Conservation (phyloP, 371 early-diverging fungal species). For the Parasitella parasitica region DNA sequence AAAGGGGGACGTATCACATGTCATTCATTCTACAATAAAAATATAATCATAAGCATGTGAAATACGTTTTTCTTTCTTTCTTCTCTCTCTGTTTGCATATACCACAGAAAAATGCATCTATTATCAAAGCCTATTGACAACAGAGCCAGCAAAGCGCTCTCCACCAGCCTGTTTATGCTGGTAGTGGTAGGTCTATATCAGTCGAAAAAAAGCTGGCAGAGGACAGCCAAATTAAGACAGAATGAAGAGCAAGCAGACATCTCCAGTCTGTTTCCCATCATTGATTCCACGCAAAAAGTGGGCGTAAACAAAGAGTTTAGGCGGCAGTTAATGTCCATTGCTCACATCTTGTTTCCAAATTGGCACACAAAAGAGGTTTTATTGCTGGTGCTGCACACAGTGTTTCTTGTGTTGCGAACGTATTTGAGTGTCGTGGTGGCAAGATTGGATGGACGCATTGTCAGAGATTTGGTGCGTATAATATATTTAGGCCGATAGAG, state of each 20-base stretch:
- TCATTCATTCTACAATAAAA: background rate
- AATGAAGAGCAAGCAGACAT: slow-evolving; percentile 1
- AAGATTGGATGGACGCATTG: slow-evolving; percentile 91
- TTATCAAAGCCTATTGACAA: slow-evolving; percentile 20
- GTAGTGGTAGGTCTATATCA: slow-evolving; percentile 6
- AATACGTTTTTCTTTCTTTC: background rate
- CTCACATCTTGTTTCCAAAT: slow-evolving; percentile 72
- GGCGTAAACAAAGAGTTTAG: slow-evolving; percentile 71
- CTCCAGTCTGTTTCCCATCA: slow-evolving; percentile 27
- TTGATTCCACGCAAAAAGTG: slow-evolving; percentile 42
- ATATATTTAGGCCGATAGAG: background rate
- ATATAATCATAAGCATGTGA: background rate
- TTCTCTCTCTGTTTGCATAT: background rate
- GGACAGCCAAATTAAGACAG: background rate
- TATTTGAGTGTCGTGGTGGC: slow-evolving; percentile 92
- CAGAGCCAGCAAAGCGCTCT: slow-evolving; percentile 10
- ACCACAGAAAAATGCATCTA: slow-evolving; percentile 5
- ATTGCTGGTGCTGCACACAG: slow-evolving; percentile 79
- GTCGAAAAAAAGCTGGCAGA: slow-evolving; percentile 1
- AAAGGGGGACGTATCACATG: slow-evolving; percentile 1
- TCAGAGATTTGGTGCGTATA: slow-evolving; percentile 80
- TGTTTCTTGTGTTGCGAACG: slow-evolving; percentile 88
- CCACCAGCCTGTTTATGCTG: slow-evolving; percentile 9
- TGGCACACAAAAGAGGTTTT: slow-evolving; percentile 75
- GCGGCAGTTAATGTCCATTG: slow-evolving; percentile 66